A percentile compares a stretch with the other conserved stretches of the same genome.
Evolutionary conservation across 2,329 filamentous ascomycete genomes (phyloP).

Genomic region (Claviceps sp.): DNA sequence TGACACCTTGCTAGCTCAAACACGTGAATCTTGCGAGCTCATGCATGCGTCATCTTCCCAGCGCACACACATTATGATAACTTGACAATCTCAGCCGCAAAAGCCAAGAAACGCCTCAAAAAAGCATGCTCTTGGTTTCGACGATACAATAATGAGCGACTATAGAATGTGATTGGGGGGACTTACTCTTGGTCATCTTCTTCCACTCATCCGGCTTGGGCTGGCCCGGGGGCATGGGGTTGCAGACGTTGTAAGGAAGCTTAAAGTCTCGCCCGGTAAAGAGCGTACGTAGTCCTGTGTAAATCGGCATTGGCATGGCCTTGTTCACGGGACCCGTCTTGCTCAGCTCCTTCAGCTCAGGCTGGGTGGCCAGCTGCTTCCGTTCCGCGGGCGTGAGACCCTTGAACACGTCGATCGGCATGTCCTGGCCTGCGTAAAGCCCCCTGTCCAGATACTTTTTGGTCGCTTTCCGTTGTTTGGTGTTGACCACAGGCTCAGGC

Average conservation of each 20-base stretch:
- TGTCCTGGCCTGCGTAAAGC: slow-evolving; percentile 72
- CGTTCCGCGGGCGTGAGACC: slow-evolving; percentile 38
- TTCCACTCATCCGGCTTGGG: slow-evolving; percentile 89
- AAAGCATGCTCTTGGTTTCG: background rate
- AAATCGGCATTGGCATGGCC: slow-evolving; percentile 64
- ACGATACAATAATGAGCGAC: background rate
- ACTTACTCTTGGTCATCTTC: slow-evolving; percentile 73
- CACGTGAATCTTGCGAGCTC: no score
- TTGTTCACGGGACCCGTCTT: slow-evolving; percentile 35
- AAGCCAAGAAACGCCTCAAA: background rate
- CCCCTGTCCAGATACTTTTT: slow-evolving; percentile 77
- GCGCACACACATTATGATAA: no score
- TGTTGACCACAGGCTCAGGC: slow-evolving; percentile 15
- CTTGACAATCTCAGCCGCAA: background rate
- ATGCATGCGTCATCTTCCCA: no score
- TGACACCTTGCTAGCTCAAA: no score
- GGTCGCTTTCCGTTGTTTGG: slow-evolving; percentile 29
- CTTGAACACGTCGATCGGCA: slow-evolving; percentile 31
- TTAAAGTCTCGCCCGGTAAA: slow-evolving; percentile 70
- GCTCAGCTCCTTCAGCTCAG: slow-evolving; percentile 27
- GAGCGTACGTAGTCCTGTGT: slow-evolving; percentile 57
- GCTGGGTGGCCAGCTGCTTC: slow-evolving; percentile 34
- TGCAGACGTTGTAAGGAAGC: slow-evolving; percentile 80
- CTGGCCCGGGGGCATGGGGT: slow-evolving; percentile 71
- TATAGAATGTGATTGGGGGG: background rate